Evolutionary conservation across 176 grass and related monocot genomes (phyloP).

Genomic region (Hordeum marinum): DNA sequence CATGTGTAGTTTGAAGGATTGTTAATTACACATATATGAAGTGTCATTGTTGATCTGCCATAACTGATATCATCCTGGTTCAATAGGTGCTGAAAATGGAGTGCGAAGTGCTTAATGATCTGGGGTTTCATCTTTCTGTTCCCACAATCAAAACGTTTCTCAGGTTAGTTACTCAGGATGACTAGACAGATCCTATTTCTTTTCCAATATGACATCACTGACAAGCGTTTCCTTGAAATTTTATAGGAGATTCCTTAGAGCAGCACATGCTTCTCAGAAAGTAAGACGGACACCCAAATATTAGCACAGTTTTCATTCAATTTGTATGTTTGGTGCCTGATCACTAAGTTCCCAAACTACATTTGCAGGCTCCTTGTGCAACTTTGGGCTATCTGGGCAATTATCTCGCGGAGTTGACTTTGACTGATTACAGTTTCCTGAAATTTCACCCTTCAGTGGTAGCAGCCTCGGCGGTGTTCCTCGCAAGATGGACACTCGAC

Average conservation of each 20-base stretch:
- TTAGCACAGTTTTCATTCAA: conserved; percentile 11
- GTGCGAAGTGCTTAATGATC: conserved; percentile 42
- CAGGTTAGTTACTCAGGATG: conserved; percentile 45
- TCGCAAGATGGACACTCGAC: conserved; percentile 85
- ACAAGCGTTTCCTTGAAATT: conserved; percentile 2
- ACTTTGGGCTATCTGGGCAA: conserved; percentile 58
- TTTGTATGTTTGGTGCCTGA: conserved; percentile 6
- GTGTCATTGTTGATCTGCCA: conserved; percentile 5
- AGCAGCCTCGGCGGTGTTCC: conserved; percentile 78
- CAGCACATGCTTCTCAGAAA: conserved; percentile 56
- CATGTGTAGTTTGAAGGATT: neutral
- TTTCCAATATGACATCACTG: conserved; percentile 15
- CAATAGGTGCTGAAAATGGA: conserved; percentile 86
- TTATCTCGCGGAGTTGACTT: conserved; percentile 80
- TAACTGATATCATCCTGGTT: conserved; percentile 22
- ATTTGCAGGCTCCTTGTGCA: conserved; percentile 39
- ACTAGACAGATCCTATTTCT: conserved; percentile 18
- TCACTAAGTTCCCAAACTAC: conserved; percentile 11
- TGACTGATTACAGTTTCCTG: conserved; percentile 62
- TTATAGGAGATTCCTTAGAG: conserved; percentile 90
- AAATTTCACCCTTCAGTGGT: conserved; percentile 80
- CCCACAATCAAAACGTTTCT: conserved; percentile 87
- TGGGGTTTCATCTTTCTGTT: conserved; percentile 75
- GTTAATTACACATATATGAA: conserved; percentile 7
- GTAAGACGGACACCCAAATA: conserved; percentile 38